Evolutionary conservation across 331 rosid species (phyloP), one percentile per base, ranked within the genome.

Genomic region (Pyrus hybrid): DNA sequence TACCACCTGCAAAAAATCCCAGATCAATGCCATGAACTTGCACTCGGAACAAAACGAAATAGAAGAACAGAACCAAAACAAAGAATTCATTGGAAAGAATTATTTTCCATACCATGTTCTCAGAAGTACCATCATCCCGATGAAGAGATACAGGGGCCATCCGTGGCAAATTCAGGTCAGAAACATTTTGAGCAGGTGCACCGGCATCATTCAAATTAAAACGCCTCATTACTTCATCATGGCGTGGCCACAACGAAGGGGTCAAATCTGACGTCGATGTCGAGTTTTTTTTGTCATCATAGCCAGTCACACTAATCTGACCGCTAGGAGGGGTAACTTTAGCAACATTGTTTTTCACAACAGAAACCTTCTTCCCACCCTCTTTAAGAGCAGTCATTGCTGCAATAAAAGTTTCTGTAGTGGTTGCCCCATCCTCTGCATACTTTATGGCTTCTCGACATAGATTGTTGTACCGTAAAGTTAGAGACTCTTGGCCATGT

Each of bases 141-240:
- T 91, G 93, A 88, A 93, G 90, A 62, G 96, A 88, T 58, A 89
- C 93, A 2, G 98, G 98, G 70, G 97, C 88, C 90, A 91, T 91
- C 45, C 89, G 93, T 58, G 98, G 98, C 73, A 87, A 84, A 85
- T 93, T 93, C 80, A 88, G 75, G 81, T 93, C 98, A 80, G 93
- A 75, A 80, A 86, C 83, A 30, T 86, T 74, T 86, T 86, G 95
- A 66, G 80, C 80, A 45, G 87, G 80, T 71, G 86, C 88, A 70
- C 96, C 88, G 32, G 85, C 82, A 88, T 93, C 93, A 67, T 91
- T 91, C 10, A 88, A 96, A 88, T 91, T 93, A 81, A 93, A 85
- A 78, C 84, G 87, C 83, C 81, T 85, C 68, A 84, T 75, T 76
- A 89, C 81, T 85, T 91, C 98, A 79, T 93, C 96, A 73, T 86